Evolutionary conservation across 768 basidiomycete species (phyloP), one percentile per base, ranked within the genome.

Genomic region (Suillus bovinus): DNA sequence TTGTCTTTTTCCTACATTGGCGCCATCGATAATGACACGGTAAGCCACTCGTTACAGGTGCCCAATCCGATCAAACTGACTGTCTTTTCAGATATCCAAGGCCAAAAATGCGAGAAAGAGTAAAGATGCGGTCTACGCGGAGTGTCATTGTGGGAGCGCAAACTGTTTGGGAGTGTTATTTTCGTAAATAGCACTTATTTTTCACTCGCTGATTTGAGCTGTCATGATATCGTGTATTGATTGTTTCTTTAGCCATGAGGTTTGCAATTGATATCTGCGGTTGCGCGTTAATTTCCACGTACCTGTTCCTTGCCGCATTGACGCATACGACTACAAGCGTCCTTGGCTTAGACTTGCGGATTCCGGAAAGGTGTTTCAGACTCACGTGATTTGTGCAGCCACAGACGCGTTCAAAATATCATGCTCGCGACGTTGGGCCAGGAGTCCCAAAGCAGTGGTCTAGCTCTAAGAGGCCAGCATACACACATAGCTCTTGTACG

Each of bases 1-100:
- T 79, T 94, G 9, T 89, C 86, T 64, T 94, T 94, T 70, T 87
- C 85, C 14, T 94, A 94, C 71, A 75, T 71, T 54, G 91, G 92
- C 1, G 82, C 76, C n/a, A 79, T 78, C 6, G 79, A 80, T 9
- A 67, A 79, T 59, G 73, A 81, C 63, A 27, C 63, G 47, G 0
- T 3, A 16, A 33, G 3, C 3, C 20, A 16, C 24, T 1, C 3
- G 24, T 14, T 0, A 0, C 29, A 22, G 49, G 5, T 14, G 6
- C 14, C 4, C 8, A 33, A 44, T 46, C 56, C 63, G 41, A 64
- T 17, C 20, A 3, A 0, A 2, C 9, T 20, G 27, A 14, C n/a
- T 16, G 54, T 63, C 71, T 2, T 61, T 65, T n/a, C 16, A 34
- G 17, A 55, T 38, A 9, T 60, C 22, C 27, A 11, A 42, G 20